Conservation (phyloP, 352 stramenopile species). For the Pythium aristosporum region DNA sequence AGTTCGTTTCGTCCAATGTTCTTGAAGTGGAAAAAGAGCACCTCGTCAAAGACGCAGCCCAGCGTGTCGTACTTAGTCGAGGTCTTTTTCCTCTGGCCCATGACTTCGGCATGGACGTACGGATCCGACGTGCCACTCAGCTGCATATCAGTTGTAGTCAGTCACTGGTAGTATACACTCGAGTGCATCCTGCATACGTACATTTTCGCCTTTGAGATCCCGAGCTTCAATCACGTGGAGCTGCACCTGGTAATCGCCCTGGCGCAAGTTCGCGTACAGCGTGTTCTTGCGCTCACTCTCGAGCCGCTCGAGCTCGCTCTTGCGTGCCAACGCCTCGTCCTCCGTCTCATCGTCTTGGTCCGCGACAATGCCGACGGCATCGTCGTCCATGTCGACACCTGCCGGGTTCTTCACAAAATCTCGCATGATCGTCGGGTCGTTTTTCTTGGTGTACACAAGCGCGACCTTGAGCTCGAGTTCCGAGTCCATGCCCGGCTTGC, state of each 20-base stretch:
- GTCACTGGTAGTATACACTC: background rate
- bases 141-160: conserved; percentile 23
- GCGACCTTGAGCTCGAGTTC: conserved; percentile 69
- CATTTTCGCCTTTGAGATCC: conserved; percentile 88
- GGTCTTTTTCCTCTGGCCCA: conserved; percentile 71
- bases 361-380: conserved; percentile 33
- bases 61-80: conserved; percentile 81
- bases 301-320: conserved; percentile 46
- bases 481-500: conserved; percentile 27
- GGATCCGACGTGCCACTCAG: conserved; percentile 87
- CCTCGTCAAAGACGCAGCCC: conserved; percentile 89
- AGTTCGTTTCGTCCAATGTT: conserved; percentile 79
- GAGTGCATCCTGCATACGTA: conserved; percentile 13
- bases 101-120: conserved; percentile 80
- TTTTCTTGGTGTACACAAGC: conserved; percentile 60
- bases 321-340: conserved; percentile 43
- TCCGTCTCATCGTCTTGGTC: conserved; percentile 83
- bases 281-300: conserved; percentile 48
- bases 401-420: conserved; percentile 16
- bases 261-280: conserved; percentile 50
- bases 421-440: conserved; percentile 40
- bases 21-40: conserved; percentile 88
- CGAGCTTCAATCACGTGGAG: conserved; percentile 30
- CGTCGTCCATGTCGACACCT: conserved; percentile 24
- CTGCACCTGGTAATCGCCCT: conserved; percentile 53